Evolutionary conservation across 163 green algal species (phyloP), one percentile per base, ranked within the genome.

Genomic region (Scenedesmus sp.): DNA sequence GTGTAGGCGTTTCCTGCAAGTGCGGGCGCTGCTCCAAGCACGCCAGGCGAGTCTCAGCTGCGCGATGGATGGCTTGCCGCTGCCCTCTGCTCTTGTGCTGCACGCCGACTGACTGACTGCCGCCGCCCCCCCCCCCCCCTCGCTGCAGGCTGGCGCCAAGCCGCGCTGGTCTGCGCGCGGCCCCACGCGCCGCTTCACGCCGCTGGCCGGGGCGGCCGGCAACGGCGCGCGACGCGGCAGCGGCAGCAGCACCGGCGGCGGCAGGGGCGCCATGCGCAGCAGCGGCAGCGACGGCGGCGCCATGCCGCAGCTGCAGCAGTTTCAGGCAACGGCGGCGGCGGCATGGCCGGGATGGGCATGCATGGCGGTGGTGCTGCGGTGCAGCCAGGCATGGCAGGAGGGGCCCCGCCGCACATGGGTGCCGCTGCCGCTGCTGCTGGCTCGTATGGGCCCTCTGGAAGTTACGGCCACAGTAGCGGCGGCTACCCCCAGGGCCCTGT

Each of bases 61-160:
- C 49, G 49, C 12, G 49, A 22, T 35, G 53, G 78, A 5, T 51
- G 42, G 2, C 4, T n/a, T 56, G 13, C 43, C 18, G 37, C 42
- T 83, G 70, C n/a, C 78, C 53, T 37, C 78, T 51, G 26, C 24
- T 26, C n/a, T 26, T 15, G 53, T 46, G 18, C 73, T 51, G 40
- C 30, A n/a, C 18, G 73, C 35, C 40, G 40, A n/a, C 37, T 46
- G 2, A 46, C 40, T 83, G n/a, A n/a, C n/a, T n/a, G n/a, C n/a
- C 9, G 18, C 20, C 42, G 15, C 76, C 76, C 42, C 22, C 20
- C 35, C 44, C 5, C 35, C 5, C 43, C 42, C 1, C 46, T 70
- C 81, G 0, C 86, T 70, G 42, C 85, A 91, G 86, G 42, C 86
- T 53, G 86, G 86, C 9, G 68, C 40, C 37, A 80, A 86, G 86